Evolutionary conservation across 306 rosid species (phyloP), one percentile per base, ranked within the genome.

Genomic region (Trichosanthes truncata): DNA sequence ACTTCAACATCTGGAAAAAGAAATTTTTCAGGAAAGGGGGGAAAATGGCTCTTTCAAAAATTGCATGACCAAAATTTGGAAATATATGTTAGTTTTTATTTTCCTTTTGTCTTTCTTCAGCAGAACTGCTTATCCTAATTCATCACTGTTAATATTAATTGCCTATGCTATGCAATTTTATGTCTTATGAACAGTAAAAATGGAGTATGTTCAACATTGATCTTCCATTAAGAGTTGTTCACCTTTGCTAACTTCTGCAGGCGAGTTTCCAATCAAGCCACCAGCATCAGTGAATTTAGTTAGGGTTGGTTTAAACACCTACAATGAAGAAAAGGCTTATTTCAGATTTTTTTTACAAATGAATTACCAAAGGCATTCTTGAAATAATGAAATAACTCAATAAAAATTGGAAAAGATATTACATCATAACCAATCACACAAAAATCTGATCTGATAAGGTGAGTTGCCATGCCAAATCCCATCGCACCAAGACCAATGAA

Each of bases 381-480:
- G 77, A 72, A 45, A 71, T 45, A 15, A 41, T 72, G 26, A 71
- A 43, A 56, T 36, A 82, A 82, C 51, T 33, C 26, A 36, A 81
- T 36, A 81, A 76, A 83, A 72, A 63, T 80, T 82, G 41, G 81
- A 71, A 65, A 49, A 29, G 52, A 83, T 84, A 85, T 94, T 94
- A 94, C 98, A 78, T 94, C 98, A 84, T 79, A 94, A 84, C 98
- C 98, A 81, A 49, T 33, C 73, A 94, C 98, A 59, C 79, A 60
- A 89, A 88, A 91, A 41, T 92, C 86, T 67, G 93, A 91, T 49
- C 57, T 90, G 87, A 94, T 71, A 74, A 94, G 90, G 55, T 94
- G 95, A 79, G 97, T 87, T 78, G 98, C 97, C 98, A 94, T 94
- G 91, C 98, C 98, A 84, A 91, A 94, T 84, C 98, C 98, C 98